These are phyloP conservation scores for Trifolium dubium DNA, from an alignment of 306 rosid genomes.

Conservation along the genomic window DNA sequence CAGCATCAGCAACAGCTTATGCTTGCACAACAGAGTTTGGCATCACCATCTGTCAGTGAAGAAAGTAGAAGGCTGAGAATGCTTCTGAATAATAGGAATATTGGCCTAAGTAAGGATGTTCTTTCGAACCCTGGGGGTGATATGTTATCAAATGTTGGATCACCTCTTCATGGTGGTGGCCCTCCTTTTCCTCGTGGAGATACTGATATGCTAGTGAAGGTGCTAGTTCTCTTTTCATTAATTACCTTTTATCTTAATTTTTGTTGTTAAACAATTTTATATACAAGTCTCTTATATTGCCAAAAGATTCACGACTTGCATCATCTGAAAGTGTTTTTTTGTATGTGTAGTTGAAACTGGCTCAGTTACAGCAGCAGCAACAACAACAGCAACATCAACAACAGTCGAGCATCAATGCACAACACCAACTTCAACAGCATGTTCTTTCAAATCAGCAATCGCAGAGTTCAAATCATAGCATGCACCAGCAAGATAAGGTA, in stretches of 20 bases:
- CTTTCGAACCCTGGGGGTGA: conserved; percentile 84
- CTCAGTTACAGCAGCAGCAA: conserved; percentile 84
- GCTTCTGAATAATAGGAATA: conserved; percentile 71
- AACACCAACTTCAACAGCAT: conserved; percentile 85
- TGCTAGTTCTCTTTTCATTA: conserved; percentile 41
- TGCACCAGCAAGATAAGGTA: conserved; percentile 92
- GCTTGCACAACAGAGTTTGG: conserved; percentile 91
- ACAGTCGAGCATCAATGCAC: conserved; percentile 62
- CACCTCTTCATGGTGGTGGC: conserved; percentile 83
- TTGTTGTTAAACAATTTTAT: conserved; percentile 13
- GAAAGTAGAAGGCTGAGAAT: conserved; percentile 85
- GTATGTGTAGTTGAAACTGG: conserved; percentile 74
- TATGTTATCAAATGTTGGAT: conserved; percentile 77
- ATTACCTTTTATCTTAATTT: neutral
- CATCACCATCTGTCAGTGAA: conserved; percentile 82
- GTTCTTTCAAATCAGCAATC: conserved; percentile 86
- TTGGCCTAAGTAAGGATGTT: conserved; percentile 70
- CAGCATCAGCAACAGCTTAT: conserved; percentile 93
- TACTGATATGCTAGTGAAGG: conserved; percentile 83
- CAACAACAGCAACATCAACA: conserved; percentile 82
- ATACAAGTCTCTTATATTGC: conserved; percentile 5
- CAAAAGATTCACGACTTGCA: conserved; percentile 26
- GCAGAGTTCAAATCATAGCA: conserved; percentile 73
- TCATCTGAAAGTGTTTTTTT: conserved; percentile 39
- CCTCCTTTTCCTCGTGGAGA: conserved; percentile 83